A percentile compares a stretch with the other conserved stretches of the same genome.
phyloP scores from a whole-genome alignment of 1,284 basidiomycete species.

The Cutaneotrichosporon sp. region DNA sequence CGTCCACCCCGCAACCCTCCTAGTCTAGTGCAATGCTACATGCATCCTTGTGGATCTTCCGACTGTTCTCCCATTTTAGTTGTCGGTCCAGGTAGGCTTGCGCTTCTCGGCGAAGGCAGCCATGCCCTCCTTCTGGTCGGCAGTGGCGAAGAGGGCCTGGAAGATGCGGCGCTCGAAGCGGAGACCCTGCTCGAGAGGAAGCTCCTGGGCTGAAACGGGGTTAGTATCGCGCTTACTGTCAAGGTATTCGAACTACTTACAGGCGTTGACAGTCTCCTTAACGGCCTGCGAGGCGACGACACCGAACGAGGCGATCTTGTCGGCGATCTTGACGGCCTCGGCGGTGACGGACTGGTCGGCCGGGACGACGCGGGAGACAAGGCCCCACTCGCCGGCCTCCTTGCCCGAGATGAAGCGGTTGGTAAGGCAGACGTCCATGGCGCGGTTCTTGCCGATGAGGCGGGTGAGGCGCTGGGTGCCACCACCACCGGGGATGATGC shows the following conservation, averaged over 20 bases:
- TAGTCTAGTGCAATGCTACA: constrained; percentile 3
- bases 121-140: constrained; percentile 99
- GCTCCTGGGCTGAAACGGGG: constrained; percentile 61
- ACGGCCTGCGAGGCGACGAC: constrained; percentile 79
- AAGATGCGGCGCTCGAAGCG: constrained; percentile 85
- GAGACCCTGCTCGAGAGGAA: constrained; percentile 75
- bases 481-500: constrained; percentile 72
- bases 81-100: constrained; percentile 65
- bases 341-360: constrained; percentile 77
- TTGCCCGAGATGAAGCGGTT: constrained; percentile 73
- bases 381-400: constrained; percentile 80
- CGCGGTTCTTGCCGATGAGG: constrained; percentile 84
- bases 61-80: constrained; percentile 18
- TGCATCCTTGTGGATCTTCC: constrained; percentile 4
- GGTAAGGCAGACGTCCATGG: constrained; percentile 94
- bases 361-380: constrained; percentile 75
- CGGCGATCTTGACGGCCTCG: constrained; percentile 80
- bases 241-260: no score
- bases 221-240: no score
- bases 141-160: constrained; percentile 88
- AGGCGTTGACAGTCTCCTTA: constrained; percentile 90
- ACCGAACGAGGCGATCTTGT: constrained; percentile 76
- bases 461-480: constrained; percentile 65
- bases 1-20: no score
- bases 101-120: constrained; percentile 61